These are phyloP conservation scores for Vicia faba DNA, from an alignment of 306 rosid species.

Conservation along the genomic window DNA sequence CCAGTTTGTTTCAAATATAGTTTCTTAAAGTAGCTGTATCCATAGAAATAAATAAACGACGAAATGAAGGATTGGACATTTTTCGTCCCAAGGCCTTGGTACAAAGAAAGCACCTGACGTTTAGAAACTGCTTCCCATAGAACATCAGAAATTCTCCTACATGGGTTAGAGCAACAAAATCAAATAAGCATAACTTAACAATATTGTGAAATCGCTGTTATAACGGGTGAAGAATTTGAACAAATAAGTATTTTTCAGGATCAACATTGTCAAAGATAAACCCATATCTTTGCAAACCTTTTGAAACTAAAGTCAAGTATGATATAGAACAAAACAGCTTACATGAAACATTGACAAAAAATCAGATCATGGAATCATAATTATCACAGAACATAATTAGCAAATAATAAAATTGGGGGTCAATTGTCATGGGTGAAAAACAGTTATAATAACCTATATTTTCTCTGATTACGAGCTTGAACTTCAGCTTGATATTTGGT, in stretches of 20 bases:
- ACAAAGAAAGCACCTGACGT: slow-evolving; percentile 73
- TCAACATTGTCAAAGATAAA: neutral
- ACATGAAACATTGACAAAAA: too few species aligned
- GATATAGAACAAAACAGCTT: too few species aligned
- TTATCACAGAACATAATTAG: neutral
- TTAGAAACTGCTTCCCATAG: slow-evolving; percentile 90
- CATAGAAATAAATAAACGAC: slow-evolving; percentile 85
- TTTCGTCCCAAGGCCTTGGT: slow-evolving; percentile 94
- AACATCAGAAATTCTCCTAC: slow-evolving; percentile 91
- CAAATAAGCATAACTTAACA: slow-evolving; percentile 24
- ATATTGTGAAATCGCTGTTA: neutral
- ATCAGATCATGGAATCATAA: slow-evolving; percentile 10
- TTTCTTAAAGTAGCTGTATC: slow-evolving; percentile 86
- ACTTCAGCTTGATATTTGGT: slow-evolving; percentile 97
- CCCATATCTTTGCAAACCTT: neutral
- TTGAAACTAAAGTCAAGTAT: neutral
- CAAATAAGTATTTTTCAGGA: too few species aligned
- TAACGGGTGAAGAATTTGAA: too few species aligned
- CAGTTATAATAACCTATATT: slow-evolving; percentile 59
- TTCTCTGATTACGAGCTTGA: slow-evolving; percentile 65
- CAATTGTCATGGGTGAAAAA: neutral
- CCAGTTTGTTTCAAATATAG: slow-evolving; percentile 74
- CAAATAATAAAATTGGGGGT: neutral
- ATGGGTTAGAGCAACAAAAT: slow-evolving; percentile 33
- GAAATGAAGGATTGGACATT: slow-evolving; percentile 82